These are phyloP conservation scores for Lasiodiplodia hormozganensis DNA, from an alignment of 2,329 filamentous ascomycete genomes.

Conservation along the genomic window DNA sequence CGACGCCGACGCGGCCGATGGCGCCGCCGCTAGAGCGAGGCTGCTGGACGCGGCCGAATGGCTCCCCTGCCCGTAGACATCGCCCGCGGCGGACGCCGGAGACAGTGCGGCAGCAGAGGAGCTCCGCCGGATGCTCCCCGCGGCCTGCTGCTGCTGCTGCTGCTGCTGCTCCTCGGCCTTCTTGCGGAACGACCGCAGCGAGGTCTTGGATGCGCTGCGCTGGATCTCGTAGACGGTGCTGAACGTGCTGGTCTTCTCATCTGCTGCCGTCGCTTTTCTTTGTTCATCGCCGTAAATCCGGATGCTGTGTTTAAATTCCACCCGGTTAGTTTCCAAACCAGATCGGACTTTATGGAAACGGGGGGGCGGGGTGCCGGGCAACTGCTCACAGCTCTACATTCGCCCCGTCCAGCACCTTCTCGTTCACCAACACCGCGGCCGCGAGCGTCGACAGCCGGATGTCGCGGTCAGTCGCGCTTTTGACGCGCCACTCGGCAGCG, in stretches of 20 bases:
- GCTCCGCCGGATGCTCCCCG: too few relatives aligned
- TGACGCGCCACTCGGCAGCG: not conserved
- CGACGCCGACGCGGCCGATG: not conserved
- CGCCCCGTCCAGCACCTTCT: not conserved
- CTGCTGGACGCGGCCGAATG: not conserved
- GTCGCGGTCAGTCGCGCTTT: not conserved
- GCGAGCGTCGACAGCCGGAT: not conserved
- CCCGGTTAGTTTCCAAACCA: not conserved
- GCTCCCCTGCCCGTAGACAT: not conserved
- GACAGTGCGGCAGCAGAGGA: too few relatives aligned
- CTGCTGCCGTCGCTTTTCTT: too few relatives aligned
- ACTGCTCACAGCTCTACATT: conserved; percentile 6
- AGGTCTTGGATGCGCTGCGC: not conserved
- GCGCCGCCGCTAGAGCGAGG: too few relatives aligned
- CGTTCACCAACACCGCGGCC: not conserved
- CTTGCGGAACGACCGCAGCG: not conserved
- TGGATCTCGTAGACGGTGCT: not conserved
- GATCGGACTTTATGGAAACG: not conserved
- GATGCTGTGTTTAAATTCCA: not conserved
- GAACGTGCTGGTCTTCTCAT: not conserved
- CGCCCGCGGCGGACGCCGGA: not conserved
- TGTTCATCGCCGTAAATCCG: too few relatives aligned
- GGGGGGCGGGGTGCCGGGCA: not conserved
- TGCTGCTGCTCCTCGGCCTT: not conserved
- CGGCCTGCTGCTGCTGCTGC: not conserved